Evolutionary conservation across 768 basidiomycete genomes (phyloP).

Genomic region (Mycena metata): DNA sequence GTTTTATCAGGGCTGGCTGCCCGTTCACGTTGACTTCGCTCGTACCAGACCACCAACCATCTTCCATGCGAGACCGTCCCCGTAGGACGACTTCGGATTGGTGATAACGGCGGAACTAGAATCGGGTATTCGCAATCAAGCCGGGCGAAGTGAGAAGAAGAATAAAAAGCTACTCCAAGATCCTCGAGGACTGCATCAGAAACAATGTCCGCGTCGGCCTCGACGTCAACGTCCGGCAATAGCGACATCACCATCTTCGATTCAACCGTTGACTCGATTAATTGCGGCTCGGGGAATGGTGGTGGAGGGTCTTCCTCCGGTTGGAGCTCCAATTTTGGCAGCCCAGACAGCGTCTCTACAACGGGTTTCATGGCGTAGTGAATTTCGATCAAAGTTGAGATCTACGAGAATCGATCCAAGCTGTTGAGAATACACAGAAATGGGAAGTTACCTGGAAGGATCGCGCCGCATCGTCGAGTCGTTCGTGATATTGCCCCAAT

Average conservation of each 20-base stretch:
- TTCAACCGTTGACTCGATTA: neutral
- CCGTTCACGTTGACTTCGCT: slow-evolving; percentile 58
- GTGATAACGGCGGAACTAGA: slow-evolving; percentile 64
- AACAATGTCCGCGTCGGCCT: slow-evolving; percentile 31
- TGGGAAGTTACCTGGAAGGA: slow-evolving; percentile 57
- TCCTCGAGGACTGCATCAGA: slow-evolving; percentile 43
- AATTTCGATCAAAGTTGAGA: slow-evolving; percentile 62
- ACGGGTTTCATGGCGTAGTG: slow-evolving; percentile 49
- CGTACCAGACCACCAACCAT: slow-evolving; percentile 64
- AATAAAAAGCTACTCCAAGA: slow-evolving; percentile 48
- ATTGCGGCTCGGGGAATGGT: neutral
- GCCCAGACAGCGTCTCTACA: slow-evolving; percentile 33
- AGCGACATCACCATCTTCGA: neutral
- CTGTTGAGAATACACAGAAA: neutral
- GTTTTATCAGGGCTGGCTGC: slow-evolving; percentile 56
- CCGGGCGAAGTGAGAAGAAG: neutral
- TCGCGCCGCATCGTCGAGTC: slow-evolving; percentile 59
- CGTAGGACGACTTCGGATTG: slow-evolving; percentile 61
- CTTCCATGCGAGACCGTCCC: slow-evolving; percentile 51
- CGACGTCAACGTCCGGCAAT: slow-evolving; percentile 6
- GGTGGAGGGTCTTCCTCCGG: neutral
- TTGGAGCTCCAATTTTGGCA: slow-evolving; percentile 35
- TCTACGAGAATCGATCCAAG: slow-evolving; percentile 42
- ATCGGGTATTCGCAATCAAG: slow-evolving; percentile 2
- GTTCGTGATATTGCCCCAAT: slow-evolving; percentile 48